Conservation (phyloP, 768 basidiomycete species). For the Calvatia gigantea region DNA sequence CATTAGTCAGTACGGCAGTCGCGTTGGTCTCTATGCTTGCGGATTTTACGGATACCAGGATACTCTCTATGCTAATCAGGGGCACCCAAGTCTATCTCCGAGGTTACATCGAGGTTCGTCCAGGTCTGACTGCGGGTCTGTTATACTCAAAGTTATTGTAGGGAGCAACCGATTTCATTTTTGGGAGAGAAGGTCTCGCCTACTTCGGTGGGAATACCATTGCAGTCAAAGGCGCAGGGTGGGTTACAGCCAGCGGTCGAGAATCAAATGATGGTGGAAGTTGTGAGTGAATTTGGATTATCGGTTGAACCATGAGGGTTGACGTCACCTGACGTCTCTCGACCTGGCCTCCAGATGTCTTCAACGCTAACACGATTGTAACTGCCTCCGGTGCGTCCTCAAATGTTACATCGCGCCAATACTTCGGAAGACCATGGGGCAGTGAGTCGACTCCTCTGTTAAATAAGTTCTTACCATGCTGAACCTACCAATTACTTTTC, state of each 20-base stretch:
- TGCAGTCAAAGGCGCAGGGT: conserved; percentile 39
- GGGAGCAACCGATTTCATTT: conserved; percentile 51
- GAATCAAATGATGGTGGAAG: conserved; percentile 40
- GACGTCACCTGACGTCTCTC: background rate
- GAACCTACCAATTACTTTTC: background rate
- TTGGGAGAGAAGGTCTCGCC: conserved; percentile 39
- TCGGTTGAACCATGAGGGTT: background rate
- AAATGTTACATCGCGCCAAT: conserved; percentile 32
- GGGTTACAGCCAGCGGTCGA: conserved; percentile 47
- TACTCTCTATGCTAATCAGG: conserved; percentile 41
- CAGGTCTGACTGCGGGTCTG: background rate
- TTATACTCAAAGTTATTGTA: conserved; percentile 13
- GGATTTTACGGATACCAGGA: conserved; percentile 47
- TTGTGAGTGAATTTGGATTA: conserved; percentile 30
- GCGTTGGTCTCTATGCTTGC: conserved; percentile 42
- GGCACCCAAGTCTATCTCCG: conserved; percentile 46
- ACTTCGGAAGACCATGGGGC: conserved; percentile 47
- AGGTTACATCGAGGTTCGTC: conserved; percentile 42
- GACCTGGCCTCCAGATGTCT: conserved; percentile 30
- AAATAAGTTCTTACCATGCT: background rate
- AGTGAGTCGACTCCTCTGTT: conserved; percentile 24
- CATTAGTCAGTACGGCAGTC: conserved; percentile 45
- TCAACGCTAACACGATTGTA: conserved; percentile 41
- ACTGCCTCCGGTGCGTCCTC: conserved; percentile 36
- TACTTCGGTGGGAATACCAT: conserved; percentile 51